Base-by-base conservation (phyloP, 2,329 filamentous ascomycete genomes). In the Colletotrichum sp. region DNA sequence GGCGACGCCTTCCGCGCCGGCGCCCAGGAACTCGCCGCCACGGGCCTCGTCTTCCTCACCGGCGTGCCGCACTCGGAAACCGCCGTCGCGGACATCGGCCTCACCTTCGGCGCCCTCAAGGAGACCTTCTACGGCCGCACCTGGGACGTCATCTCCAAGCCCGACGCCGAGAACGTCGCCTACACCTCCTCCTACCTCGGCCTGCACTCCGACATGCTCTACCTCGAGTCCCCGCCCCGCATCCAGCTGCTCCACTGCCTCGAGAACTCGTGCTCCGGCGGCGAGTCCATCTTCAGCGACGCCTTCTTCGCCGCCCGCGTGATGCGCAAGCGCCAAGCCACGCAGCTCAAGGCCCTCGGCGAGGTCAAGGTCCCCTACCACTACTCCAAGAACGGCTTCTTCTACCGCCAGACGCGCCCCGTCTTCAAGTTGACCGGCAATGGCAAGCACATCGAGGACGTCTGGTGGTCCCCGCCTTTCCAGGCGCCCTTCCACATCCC, bases 161-260 rank as follows among this genome's bases (percentile, higher is more conserved):
- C 94, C 2, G 84, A 95, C 71, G 95, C 96, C 28, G 96, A 96
- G 82, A 98, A 98, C 82, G 94, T 98, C 6, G 96, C 97, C 12
- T 96, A 98, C 85, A 98, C 96, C 1, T 93, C 91, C 80, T 90
- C 93, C 65, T 93, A 93, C 80, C 91, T 98, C 2, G 95, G 94
- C 18, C 92, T 98, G 64, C 97, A 99, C 86, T 97, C 98, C 91
- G 97, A 98, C 82, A 89, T 98, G 55, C 89, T 98, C 71, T 98
- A 98, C 85, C 93, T 97, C 85, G 86, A 90, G 16, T 91, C 95
- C 66, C 92, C 95, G 4, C 96, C 96, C 0, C 92, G 93, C 36
- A 91, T 97, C 67, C 96, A 99, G 84, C 87, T 98, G 28, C 91
- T 98, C 6, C 97, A 98, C 85, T 98, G 96, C 81, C 88, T 98